Conservation (phyloP, 179 eudicot species). For the Gypsophila paniculata region DNA sequence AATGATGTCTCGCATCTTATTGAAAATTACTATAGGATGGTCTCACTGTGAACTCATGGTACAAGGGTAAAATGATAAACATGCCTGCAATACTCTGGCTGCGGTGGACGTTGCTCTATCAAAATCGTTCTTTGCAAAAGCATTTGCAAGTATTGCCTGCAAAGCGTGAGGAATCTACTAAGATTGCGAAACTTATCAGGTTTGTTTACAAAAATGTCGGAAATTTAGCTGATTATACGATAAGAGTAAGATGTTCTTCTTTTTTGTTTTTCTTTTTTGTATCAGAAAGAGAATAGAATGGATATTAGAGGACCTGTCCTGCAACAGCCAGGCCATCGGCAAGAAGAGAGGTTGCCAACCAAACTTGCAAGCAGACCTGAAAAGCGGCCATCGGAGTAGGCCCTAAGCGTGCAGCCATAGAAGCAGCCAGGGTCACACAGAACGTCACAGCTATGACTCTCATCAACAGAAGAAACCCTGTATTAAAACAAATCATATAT, state of each 20-base stretch:
- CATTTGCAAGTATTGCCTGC: slow-evolving; percentile 78
- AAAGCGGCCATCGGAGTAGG: slow-evolving; percentile 64
- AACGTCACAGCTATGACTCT: slow-evolving; percentile 66
- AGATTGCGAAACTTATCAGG: background rate
- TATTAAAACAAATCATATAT: background rate
- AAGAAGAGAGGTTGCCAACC: slow-evolving; percentile 68
- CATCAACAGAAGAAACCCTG: slow-evolving; percentile 62
- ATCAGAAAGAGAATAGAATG: background rate
- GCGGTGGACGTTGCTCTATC: slow-evolving; percentile 53
- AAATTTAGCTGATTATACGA: background rate
- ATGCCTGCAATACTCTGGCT: slow-evolving; percentile 64
- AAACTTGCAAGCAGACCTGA: slow-evolving; percentile 69
- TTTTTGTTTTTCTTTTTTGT: too few relatives aligned
- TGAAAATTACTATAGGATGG: too few relatives aligned
- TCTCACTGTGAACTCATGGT: too few relatives aligned
- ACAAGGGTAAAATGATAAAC: background rate
- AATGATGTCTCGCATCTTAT: too few relatives aligned
- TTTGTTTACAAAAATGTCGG: background rate
- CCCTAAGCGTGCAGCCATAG: slow-evolving; percentile 62
- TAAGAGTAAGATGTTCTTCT: background rate
- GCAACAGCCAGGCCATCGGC: slow-evolving; percentile 77
- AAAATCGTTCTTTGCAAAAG: slow-evolving; percentile 65
- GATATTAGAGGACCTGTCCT: slow-evolving; percentile 46
- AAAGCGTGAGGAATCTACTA: background rate
- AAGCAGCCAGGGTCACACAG: slow-evolving; percentile 64